Percentiles rank a stretch among this genome's conserved stretches.
These are phyloP conservation scores for Boletales sp. DNA, from an alignment of 768 basidiomycete genomes.

Conservation along the genomic window DNA sequence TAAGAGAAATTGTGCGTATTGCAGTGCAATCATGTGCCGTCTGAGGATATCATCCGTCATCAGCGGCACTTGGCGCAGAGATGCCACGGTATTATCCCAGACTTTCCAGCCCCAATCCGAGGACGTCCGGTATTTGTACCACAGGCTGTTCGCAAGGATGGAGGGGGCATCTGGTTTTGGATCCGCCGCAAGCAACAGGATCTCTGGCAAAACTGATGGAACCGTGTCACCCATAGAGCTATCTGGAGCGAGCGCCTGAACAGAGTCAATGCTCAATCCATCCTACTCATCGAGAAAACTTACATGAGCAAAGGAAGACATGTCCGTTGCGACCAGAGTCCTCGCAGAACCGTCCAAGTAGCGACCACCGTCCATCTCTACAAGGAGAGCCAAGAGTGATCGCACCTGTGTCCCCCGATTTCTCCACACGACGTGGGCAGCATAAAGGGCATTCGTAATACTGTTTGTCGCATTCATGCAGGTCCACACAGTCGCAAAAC, in stretches of 20 bases:
- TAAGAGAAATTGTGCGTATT: constrained; percentile 68
- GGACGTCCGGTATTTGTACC: constrained; percentile 78
- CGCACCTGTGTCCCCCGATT: constrained; percentile 63
- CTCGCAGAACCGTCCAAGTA: constrained; percentile 54
- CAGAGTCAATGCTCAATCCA: neutral
- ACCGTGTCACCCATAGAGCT: constrained; percentile 32
- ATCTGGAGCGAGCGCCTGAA: constrained; percentile 41
- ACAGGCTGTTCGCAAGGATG: constrained; percentile 69
- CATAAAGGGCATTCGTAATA: constrained; percentile 58
- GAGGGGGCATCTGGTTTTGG: constrained; percentile 58
- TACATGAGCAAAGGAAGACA: constrained; percentile 60
- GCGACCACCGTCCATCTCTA: constrained; percentile 60
- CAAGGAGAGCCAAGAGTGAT: constrained; percentile 55
- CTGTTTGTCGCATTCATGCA: constrained; percentile 62
- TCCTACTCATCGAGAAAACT: constrained; percentile 13
- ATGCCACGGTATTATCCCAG: constrained; percentile 79
- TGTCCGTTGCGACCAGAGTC: constrained; percentile 57
- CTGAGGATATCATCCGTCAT: constrained; percentile 47
- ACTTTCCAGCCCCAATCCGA: constrained; percentile 77
- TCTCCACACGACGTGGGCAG: constrained; percentile 62
- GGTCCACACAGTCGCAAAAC: constrained; percentile 71
- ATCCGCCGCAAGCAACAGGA: constrained; percentile 61
- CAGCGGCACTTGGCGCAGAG: constrained; percentile 62
- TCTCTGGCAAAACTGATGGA: constrained; percentile 52
- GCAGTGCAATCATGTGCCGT: constrained; percentile 52